A percentile compares a stretch with the other conserved stretches of the same genome.
phyloP scores from a whole-genome alignment of 352 stramenopile species.

The Phytophthora citrophthora region DNA sequence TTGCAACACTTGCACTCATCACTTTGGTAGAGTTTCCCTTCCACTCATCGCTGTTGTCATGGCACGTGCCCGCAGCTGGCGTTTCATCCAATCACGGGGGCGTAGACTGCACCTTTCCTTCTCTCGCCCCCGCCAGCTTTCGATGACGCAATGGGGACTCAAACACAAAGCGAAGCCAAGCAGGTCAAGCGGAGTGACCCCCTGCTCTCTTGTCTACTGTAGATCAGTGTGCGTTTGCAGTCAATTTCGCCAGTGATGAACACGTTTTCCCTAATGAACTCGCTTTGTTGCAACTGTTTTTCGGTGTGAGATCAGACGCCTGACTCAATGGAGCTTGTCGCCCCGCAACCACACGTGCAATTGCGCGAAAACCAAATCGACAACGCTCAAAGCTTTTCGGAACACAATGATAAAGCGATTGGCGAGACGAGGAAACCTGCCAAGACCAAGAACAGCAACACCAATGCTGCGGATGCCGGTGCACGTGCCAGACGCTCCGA shows the following conservation, averaged over 20 bases:
- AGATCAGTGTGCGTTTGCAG: constrained; percentile 20
- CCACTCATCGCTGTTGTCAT: constrained; percentile 14
- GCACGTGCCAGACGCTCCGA: constrained; percentile 53
- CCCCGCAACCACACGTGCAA: constrained; percentile 13
- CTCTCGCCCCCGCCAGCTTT: constrained; percentile 5
- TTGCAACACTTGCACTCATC: background rate
- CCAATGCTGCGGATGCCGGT: background rate
- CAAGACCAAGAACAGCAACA: constrained; percentile 5
- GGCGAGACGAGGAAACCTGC: constrained; percentile 2
- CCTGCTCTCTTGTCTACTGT: constrained; percentile 5
- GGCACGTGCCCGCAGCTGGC: constrained; percentile 14
- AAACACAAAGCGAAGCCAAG: constrained; percentile 9
- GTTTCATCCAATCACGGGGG: constrained; percentile 28
- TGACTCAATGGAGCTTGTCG: constrained; percentile 19
- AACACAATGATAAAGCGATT: constrained; percentile 3
- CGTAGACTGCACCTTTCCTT: background rate
- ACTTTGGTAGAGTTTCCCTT: background rate
- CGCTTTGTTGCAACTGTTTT: constrained; percentile 23
- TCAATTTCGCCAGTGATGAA: constrained; percentile 5
- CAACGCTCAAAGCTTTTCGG: constrained; percentile 3
- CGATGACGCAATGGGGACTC: constrained; percentile 16
- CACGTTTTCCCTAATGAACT: constrained; percentile 8
- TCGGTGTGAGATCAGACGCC: constrained; percentile 16
- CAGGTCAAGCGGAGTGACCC: constrained; percentile 16
- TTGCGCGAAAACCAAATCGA: constrained; percentile 24